Conservation (phyloP, 306 rosid species). For the Glycine soja region DNA sequence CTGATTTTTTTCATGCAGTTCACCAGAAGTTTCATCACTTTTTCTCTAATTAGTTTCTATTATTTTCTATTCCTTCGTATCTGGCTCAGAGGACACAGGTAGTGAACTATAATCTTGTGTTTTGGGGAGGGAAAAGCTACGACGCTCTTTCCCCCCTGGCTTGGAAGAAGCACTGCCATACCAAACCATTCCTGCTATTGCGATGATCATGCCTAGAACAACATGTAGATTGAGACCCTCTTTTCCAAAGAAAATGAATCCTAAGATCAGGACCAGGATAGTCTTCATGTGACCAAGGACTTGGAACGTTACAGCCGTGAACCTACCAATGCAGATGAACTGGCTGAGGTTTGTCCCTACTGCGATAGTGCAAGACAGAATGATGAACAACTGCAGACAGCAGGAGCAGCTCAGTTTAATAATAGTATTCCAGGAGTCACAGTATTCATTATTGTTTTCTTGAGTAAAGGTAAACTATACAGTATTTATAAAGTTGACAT, state of each 20-base stretch:
- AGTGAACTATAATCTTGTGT: constrained; percentile 60
- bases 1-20: constrained; percentile 43
- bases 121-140: constrained; percentile 64
- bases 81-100: constrained; percentile 64
- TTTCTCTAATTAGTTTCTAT: constrained; percentile 35
- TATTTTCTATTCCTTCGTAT: constrained; percentile 67
- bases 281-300: constrained; percentile 95
- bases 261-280: constrained; percentile 76
- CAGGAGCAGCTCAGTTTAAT: constrained; percentile 49
- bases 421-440: constrained; percentile 34
- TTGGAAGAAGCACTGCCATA: constrained; percentile 93
- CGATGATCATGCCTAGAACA: constrained; percentile 75
- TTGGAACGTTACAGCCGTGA: constrained; percentile 88
- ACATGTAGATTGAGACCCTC: constrained; percentile 89
- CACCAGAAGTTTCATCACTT: constrained; percentile 40
- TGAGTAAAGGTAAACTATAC: constrained; percentile 38
- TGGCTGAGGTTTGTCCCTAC: constrained; percentile 96
- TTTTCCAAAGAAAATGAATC: constrained; percentile 88
- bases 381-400: constrained; percentile 76
- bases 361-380: constrained; percentile 83
- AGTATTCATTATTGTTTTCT: constrained; percentile 39
- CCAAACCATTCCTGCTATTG: constrained; percentile 85
- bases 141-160: constrained; percentile 91
- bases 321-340: constrained; percentile 93
- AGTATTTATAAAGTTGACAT: constrained; percentile 43